Evolutionary conservation across 2,329 filamentous ascomycete genomes (phyloP).

Genomic region (Stromatinia cepivora): DNA sequence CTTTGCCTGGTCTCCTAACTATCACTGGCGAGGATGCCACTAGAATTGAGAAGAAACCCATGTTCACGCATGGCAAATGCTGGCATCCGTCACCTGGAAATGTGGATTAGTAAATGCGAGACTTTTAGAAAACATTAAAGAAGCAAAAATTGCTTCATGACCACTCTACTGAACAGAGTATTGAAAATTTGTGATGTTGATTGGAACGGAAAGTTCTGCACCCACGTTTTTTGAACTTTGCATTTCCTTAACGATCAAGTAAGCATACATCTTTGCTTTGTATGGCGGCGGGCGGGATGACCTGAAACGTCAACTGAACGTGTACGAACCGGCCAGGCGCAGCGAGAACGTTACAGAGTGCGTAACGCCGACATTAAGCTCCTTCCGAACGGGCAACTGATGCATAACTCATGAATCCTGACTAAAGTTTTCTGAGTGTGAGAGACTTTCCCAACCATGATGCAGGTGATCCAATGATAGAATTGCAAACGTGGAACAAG

Average conservation of each 20-base stretch:
- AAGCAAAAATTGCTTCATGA: background rate
- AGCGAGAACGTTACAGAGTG: background rate
- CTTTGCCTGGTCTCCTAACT: background rate
- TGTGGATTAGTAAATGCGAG: background rate
- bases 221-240: background rate
- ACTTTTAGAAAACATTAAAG: too few relatives aligned
- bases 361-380: too few relatives aligned
- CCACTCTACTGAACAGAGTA: fast-evolving
- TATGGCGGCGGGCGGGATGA: background rate
- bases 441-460: too few relatives aligned
- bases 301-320: background rate
- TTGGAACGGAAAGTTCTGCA: background rate
- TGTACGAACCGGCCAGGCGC: background rate
- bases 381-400: too few relatives aligned
- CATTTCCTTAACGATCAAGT: background rate
- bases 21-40: background rate
- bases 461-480: too few relatives aligned
- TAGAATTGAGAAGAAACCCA: background rate
- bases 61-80: background rate
- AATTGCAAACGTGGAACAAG: too few relatives aligned
- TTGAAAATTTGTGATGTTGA: background rate
- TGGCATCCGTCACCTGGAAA: background rate
- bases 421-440: too few relatives aligned
- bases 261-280: background rate
- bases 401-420: too few relatives aligned